Evolutionary conservation across 140 eudicot genomes (phyloP).

Genomic region (Ambrosia hybrid): DNA sequence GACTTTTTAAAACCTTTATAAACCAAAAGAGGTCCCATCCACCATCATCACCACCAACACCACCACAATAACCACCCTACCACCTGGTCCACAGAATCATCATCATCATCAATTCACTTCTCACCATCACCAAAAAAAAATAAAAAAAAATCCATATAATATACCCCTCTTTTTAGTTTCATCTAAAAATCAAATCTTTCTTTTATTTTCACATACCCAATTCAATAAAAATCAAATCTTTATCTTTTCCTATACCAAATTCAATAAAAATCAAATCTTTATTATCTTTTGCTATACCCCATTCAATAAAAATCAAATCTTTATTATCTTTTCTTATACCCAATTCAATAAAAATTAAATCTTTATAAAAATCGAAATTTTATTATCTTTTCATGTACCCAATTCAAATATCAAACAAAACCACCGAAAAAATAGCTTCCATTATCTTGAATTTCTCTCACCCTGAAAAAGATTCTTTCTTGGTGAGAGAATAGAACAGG

Average conservation of each 20-base stretch:
- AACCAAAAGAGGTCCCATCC: constrained; percentile 36
- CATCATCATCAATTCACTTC: constrained; percentile 23
- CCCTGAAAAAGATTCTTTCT: constrained; percentile 31
- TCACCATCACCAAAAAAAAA: too few species aligned
- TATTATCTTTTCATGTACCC: neutral
- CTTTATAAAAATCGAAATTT: neutral
- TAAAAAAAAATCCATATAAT: too few species aligned
- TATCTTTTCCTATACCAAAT: too few species aligned
- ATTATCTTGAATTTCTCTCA: constrained; percentile 28
- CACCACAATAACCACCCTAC: constrained; percentile 19
- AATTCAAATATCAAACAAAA: neutral
- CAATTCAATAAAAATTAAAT: neutral
- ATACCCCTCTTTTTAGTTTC: too few species aligned
- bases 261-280: too few species aligned
- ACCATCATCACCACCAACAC: constrained; percentile 30
- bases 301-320: constrained; percentile 12
- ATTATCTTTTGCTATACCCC: too few species aligned
- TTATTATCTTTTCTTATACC: constrained; percentile 1
- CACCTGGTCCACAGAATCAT: constrained; percentile 48
- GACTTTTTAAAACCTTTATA: constrained; percentile 28
- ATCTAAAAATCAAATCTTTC: constrained; percentile 11
- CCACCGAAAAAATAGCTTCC: neutral
- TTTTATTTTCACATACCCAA: neutral
- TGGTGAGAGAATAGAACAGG: constrained; percentile 31
- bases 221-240: too few species aligned